phyloP scores from a whole-genome alignment of 2,329 filamentous ascomycete species.

The Epichloe scottii region DNA sequence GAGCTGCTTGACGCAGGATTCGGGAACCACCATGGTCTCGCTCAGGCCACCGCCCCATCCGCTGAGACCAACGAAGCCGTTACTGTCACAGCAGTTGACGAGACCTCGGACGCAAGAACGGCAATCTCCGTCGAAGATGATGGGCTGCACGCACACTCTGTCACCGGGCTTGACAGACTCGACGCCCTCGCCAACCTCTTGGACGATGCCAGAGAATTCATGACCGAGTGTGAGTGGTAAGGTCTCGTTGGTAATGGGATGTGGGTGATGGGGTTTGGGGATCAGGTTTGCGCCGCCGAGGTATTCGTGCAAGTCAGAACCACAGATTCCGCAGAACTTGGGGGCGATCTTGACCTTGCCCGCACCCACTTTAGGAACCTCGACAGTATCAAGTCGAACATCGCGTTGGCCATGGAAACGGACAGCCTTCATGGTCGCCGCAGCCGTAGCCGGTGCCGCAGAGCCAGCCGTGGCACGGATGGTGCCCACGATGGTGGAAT shows the following conservation, averaged over 20 bases:
- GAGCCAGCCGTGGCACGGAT: conserved; percentile 5
- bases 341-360: conserved; percentile 34
- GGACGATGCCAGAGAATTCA: conserved; percentile 49
- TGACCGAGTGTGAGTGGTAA: conserved; percentile 51
- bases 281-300: conserved; percentile 21
- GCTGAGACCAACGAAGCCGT: conserved; percentile 20
- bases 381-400: conserved; percentile 39
- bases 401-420: conserved; percentile 43
- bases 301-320: conserved; percentile 21
- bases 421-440: conserved; percentile 34
- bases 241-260: conserved; percentile 43
- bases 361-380: conserved; percentile 25
- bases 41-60: conserved; percentile 42
- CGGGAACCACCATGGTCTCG: conserved; percentile 39
- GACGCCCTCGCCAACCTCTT: conserved; percentile 42
- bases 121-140: conserved; percentile 44
- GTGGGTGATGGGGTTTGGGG: conserved; percentile 33
- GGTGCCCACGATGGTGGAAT: conserved; percentile 4
- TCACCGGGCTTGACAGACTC: conserved; percentile 38
- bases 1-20: conserved; percentile 33
- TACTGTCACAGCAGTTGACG: conserved; percentile 44
- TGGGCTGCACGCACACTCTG: conserved; percentile 46
- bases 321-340: conserved; percentile 38
- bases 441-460: background rate
- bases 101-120: conserved; percentile 37